Evolutionary conservation across 495 filamentous ascomycete genomes (phyloP).

Genomic region (Aspergillus mulundensis): DNA sequence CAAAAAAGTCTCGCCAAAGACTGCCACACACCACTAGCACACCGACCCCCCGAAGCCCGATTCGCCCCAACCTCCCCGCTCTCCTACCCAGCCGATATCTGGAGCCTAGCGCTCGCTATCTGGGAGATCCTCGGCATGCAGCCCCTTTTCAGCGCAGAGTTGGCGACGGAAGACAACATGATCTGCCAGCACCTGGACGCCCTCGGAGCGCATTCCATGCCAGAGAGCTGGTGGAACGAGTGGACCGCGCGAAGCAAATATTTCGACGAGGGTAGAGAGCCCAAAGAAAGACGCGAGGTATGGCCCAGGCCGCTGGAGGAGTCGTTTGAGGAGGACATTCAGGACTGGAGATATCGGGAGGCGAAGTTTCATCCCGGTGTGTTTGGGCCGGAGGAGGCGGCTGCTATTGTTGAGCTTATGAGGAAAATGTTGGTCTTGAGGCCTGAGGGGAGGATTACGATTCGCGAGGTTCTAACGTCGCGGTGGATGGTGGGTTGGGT

Average conservation of each 20-base stretch:
- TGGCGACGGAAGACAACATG: constrained; percentile 21
- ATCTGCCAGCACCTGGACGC: constrained; percentile 27
- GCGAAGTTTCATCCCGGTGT: constrained; percentile 15
- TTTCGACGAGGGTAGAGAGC: constrained; percentile 23
- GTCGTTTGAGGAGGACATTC: constrained; percentile 27
- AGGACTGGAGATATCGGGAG: constrained; percentile 23
- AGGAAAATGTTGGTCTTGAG: constrained; percentile 25
- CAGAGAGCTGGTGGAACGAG: constrained; percentile 26
- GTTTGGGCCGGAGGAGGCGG: constrained; percentile 17
- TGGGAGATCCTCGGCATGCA: constrained; percentile 39
- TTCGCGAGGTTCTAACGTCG: constrained; percentile 21
- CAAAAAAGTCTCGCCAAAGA: constrained; percentile 25
- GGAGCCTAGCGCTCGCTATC: constrained; percentile 31
- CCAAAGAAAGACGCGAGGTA: constrained; percentile 17
- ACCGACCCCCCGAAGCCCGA: constrained; percentile 30
- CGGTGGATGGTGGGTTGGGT: constrained; percentile 30
- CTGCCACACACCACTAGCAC: constrained; percentile 27
- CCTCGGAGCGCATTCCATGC: constrained; percentile 23
- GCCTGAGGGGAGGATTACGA: constrained; percentile 21
- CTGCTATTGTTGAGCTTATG: constrained; percentile 31
- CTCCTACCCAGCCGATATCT: constrained; percentile 32
- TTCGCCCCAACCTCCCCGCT: constrained; percentile 27
- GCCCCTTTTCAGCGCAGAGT: constrained; percentile 29
- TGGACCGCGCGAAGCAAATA: constrained; percentile 26
- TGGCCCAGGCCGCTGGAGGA: constrained; percentile 24